Evolutionary conservation across 2,329 filamentous ascomycete species (phyloP).

Genomic region (Chaetomiaceae sp.): DNA sequence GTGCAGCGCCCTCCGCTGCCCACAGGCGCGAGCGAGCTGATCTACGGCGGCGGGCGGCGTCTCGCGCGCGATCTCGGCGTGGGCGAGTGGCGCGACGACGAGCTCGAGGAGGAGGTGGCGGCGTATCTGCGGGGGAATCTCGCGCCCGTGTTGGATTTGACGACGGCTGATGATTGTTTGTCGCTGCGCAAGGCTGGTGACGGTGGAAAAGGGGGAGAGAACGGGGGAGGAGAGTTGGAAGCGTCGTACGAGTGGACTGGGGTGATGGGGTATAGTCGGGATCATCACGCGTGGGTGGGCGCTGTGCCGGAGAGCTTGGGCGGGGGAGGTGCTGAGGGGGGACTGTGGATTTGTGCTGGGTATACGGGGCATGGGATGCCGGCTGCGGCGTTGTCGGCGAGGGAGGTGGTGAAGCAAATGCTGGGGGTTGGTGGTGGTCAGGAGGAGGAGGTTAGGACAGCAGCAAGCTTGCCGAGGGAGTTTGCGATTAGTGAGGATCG

Average conservation of each 20-base stretch:
- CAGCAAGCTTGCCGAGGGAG: slow-evolving; percentile 14
- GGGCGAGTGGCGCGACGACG: slow-evolving; percentile 33
- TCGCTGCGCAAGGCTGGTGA: not conserved
- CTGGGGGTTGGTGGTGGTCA: slow-evolving; percentile 13
- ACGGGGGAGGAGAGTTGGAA: slow-evolving; percentile 37
- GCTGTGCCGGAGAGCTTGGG: slow-evolving; percentile 50
- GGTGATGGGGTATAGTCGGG: slow-evolving; percentile 71
- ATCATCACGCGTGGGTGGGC: slow-evolving; percentile 67
- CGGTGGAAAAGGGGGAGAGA: not conserved
- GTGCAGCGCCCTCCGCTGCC: slow-evolving; percentile 61
- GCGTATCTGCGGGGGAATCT: slow-evolving; percentile 49
- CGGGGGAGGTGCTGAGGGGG: slow-evolving; percentile 44
- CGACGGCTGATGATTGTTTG: not conserved
- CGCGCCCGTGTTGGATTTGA: slow-evolving; percentile 39
- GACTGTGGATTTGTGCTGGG: slow-evolving; percentile 60
- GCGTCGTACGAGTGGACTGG: slow-evolving; percentile 68
- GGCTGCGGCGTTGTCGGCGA: slow-evolving; percentile 61
- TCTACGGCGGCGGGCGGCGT: slow-evolving; percentile 66
- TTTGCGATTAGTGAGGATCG: slow-evolving; percentile 19
- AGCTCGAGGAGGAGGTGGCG: slow-evolving; percentile 42
- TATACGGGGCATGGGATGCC: slow-evolving; percentile 78
- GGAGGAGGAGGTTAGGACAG: not conserved
- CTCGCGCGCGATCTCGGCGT: slow-evolving; percentile 45
- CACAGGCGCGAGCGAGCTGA: slow-evolving; percentile 54
- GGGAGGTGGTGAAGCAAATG: slow-evolving; percentile 59